phyloP scores from a whole-genome alignment of 768 basidiomycete genomes.

The Candolleomyces eurysporus region DNA sequence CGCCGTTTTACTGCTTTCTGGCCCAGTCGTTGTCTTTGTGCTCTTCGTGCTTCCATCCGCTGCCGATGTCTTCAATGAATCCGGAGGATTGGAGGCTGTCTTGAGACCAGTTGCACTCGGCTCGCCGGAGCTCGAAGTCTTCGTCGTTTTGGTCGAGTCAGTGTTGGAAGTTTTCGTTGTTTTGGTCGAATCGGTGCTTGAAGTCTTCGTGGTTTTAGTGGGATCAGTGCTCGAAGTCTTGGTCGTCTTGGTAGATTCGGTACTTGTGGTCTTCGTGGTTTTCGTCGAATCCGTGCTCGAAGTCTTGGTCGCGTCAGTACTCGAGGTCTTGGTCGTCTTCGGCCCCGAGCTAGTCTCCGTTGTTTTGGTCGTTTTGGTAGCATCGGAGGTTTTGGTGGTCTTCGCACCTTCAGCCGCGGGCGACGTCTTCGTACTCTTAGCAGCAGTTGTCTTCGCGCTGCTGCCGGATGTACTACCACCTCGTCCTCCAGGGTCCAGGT shows the following conservation, averaged over 20 bases:
- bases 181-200: neutral
- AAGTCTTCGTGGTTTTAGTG: neutral
- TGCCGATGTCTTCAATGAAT: neutral
- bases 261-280: neutral
- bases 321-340: neutral
- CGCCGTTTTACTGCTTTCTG: neutral
- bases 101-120: too few relatives aligned
- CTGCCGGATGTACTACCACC: constrained; percentile 25
- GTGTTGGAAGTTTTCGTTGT: neutral
- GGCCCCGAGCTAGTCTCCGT: neutral
- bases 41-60: neutral
- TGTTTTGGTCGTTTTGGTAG: neutral
- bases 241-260: neutral
- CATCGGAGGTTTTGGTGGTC: neutral
- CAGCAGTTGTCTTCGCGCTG: neutral
- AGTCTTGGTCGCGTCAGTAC: neutral
- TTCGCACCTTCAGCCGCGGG: neutral
- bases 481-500: constrained; percentile 27
- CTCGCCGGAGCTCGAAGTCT: neutral
- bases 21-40: neutral
- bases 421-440: neutral
- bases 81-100: neutral
- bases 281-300: neutral
- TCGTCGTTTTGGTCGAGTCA: neutral
- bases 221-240: neutral